A percentile compares a stretch with the other conserved stretches of the same genome.
phyloP scores from a whole-genome alignment of 176 grass and related monocot species.

The Elaeis guineensis region DNA sequence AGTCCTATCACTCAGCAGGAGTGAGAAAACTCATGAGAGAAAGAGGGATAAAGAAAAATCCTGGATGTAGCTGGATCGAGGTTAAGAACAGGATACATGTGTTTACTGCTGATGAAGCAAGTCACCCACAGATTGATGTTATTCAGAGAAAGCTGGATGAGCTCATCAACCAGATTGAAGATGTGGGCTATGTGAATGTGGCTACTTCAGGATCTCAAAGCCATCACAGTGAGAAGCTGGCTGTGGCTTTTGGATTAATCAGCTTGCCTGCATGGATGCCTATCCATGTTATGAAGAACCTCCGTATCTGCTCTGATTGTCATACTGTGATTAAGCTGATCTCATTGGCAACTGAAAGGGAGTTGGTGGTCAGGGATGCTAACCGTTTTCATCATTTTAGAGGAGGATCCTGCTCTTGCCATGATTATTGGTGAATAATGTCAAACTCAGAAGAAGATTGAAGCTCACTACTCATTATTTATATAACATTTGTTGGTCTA shows the following conservation, averaged over 20 bases:
- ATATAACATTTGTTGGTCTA: too few relatives aligned
- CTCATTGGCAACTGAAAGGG: conserved; percentile 45
- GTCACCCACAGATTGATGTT: conserved; percentile 51
- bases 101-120: conserved; percentile 74
- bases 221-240: conserved; percentile 86
- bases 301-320: conserved; percentile 77
- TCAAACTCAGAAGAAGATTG: too few relatives aligned
- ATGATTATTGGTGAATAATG: conserved; percentile 65
- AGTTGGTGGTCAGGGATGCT: conserved; percentile 67
- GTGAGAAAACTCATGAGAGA: conserved; percentile 87
- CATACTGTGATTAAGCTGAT: conserved; percentile 78
- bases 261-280: conserved; percentile 63
- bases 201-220: conserved; percentile 29
- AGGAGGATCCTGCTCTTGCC: conserved; percentile 65
- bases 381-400: conserved; percentile 86
- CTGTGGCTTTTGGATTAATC: conserved; percentile 74
- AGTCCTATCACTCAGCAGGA: conserved; percentile 63
- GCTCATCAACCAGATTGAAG: conserved; percentile 50
- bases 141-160: conserved; percentile 58
- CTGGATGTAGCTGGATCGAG: conserved; percentile 89
- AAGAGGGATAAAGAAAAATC: conserved; percentile 80
- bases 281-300: conserved; percentile 83
- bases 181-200: conserved; percentile 43
- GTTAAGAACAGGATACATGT: conserved; percentile 66
- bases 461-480: too few relatives aligned